Evolutionary conservation across 225 moss, liverwort and hornwort genomes (phyloP), one percentile per base, ranked within the genome.

Genomic region (Physcomitrellopsis africana): DNA sequence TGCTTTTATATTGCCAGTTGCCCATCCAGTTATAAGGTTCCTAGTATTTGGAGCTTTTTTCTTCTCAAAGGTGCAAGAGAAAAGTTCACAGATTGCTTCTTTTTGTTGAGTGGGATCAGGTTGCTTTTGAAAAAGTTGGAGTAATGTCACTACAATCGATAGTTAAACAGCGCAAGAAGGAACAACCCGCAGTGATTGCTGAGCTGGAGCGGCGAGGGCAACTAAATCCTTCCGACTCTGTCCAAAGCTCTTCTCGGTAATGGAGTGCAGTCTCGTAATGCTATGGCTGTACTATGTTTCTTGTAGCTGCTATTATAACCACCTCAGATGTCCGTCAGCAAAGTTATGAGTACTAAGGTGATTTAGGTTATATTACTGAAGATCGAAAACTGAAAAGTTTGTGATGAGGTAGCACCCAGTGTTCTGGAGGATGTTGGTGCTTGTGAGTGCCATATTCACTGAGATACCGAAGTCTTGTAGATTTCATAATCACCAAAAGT

Each of bases 71-170:
- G 58, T 22, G 69, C 67, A 20, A 16, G 63, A 42, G 24, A 27
- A 37, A 59, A 27, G 16, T 67, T 68, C 32, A 11, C 51, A 12
- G 27, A 56, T 58, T 14, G 3, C n/a, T 24, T 5, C 2, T 71
- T 77, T 55, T 54, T 29, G 45, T 68, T 63, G 67, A 53, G 51
- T 56, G 23, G 71, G 48, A 65, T 63, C 90, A 96, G 96, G 88
- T 93, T 26, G 94, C 97, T 60, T 99, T 94, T 67, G 97, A 99
- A 27, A 94, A 94, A 79, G 92, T 99, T 17, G 94, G 94, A 82
- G 83, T 80, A 72, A 84, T 99, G 85, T 99, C 94, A 63, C 77
- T 92, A 70, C 94, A 91, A 68, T 83, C 86, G 48, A 94, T 99
- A 69, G 84, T 84, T 82, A 94, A 99, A 79, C 97, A 99, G 76